phyloP scores from a whole-genome alignment of 2,329 filamentous ascomycete species.

The Triangularia setosa region DNA sequence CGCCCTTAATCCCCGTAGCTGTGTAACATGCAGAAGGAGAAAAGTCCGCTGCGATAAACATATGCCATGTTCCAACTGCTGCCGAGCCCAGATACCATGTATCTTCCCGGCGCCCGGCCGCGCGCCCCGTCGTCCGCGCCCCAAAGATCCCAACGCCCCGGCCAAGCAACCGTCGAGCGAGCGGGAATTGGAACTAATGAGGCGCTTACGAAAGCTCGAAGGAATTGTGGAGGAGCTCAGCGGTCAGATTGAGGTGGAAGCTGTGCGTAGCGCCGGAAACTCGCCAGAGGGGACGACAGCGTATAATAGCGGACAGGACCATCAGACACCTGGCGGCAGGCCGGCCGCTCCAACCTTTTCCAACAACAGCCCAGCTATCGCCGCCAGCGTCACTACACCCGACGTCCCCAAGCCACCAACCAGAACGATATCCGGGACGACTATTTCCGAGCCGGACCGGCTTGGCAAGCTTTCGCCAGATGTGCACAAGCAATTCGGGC shows the following conservation, averaged over 20 bases:
- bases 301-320: conserved; percentile 22
- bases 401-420: conserved; percentile 16
- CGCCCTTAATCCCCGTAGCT: conserved; percentile 45
- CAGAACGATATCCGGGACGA: conserved; percentile 16
- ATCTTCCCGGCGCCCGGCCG: conserved; percentile 71
- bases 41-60: conserved; percentile 72
- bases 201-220: conserved; percentile 67
- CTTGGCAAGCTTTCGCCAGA: conserved; percentile 31
- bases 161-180: conserved; percentile 57
- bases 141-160: conserved; percentile 61
- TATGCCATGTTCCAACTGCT: conserved; percentile 72
- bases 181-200: conserved; percentile 65
- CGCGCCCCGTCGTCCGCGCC: conserved; percentile 62
- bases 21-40: conserved; percentile 43
- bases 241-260: conserved; percentile 58
- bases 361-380: conserved; percentile 14
- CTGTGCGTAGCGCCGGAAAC: conserved; percentile 34
- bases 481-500: conserved; percentile 56
- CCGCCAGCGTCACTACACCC: conserved; percentile 16
- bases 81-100: conserved; percentile 65
- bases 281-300: conserved; percentile 35
- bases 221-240: conserved; percentile 70
- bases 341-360: neutral
- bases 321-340: conserved; percentile 11
- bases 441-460: conserved; percentile 19